phyloP scores from a whole-genome alignment of 1,284 basidiomycete genomes.

The Puccinia coronata region DNA sequence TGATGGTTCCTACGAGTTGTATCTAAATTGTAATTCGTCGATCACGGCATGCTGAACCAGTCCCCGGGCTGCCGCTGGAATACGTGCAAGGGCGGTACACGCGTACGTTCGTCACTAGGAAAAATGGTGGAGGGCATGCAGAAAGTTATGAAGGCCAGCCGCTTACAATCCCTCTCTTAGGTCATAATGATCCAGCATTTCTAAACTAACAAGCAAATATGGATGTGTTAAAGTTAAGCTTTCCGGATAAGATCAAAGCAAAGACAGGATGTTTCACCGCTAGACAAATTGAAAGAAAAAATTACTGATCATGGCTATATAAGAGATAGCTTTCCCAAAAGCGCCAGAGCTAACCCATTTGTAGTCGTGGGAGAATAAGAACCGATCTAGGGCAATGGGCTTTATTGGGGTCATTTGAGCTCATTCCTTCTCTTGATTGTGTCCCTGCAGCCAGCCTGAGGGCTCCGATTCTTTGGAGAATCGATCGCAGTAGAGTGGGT shows the following conservation, averaged over 20 bases:
- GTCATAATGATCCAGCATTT: conserved; percentile 67
- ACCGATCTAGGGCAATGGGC: conserved; percentile 74
- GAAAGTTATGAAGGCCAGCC: conserved; percentile 65
- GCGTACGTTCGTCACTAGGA: too few relatives aligned
- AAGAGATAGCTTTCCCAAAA: conserved; percentile 86
- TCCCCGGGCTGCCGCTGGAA: too few relatives aligned
- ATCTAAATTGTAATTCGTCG: too few relatives aligned
- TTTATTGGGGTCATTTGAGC: conserved; percentile 77
- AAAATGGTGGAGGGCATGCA: too few relatives aligned
- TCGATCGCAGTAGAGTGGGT: conserved; percentile 67
- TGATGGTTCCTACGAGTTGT: too few relatives aligned
- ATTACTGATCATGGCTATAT: conserved; percentile 71
- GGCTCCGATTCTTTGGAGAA: conserved; percentile 62
- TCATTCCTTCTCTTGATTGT: conserved; percentile 66
- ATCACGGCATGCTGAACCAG: too few relatives aligned
- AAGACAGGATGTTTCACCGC: conserved; percentile 12
- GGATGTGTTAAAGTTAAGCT: background rate
- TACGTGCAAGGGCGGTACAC: too few relatives aligned
- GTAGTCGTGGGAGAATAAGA: conserved; percentile 59
- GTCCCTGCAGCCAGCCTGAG: conserved; percentile 76
- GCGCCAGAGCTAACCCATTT: conserved; percentile 77
- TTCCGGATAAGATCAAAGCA: background rate
- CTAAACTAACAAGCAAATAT: conserved; percentile 53
- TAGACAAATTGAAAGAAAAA: conserved; percentile 19
- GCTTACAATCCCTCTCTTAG: conserved; percentile 90